A percentile compares a stretch with the other conserved stretches of the same genome.
These are phyloP conservation scores for Rubroshorea leprosula DNA, from an alignment of 345 rosid species.

Conservation along the genomic window DNA sequence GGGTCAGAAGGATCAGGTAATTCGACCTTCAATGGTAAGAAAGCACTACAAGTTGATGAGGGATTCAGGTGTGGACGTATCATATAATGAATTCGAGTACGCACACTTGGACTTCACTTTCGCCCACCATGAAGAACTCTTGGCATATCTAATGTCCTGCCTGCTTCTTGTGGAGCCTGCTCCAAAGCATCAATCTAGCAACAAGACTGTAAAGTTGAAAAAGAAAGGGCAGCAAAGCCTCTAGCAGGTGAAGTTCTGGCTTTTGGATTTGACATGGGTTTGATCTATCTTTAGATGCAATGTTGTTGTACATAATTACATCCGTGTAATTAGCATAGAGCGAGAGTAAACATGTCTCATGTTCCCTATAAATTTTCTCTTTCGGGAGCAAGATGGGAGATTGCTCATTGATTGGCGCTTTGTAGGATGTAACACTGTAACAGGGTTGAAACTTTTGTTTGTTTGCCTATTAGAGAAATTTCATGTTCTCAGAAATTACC, in stretches of 20 bases:
- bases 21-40: constrained; percentile 73
- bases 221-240: constrained; percentile 19
- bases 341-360: background rate
- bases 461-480: no score
- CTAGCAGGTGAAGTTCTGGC: background rate
- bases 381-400: no score
- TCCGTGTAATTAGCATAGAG: constrained; percentile 5
- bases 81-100: constrained; percentile 71
- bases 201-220: constrained; percentile 37
- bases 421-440: no score
- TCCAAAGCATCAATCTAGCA: constrained; percentile 28
- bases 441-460: no score
- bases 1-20: constrained; percentile 78
- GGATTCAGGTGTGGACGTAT: constrained; percentile 58
- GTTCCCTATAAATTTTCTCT: background rate
- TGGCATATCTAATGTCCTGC: constrained; percentile 75
- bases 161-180: constrained; percentile 51
- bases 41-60: constrained; percentile 75
- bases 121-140: constrained; percentile 79
- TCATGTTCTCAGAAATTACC: no score
- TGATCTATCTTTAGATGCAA: constrained; percentile 15
- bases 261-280: no score
- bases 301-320: constrained; percentile 21
- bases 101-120: constrained; percentile 96
- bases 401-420: no score